Conservation (phyloP, 1,284 basidiomycete species). For the Thelephora terrestris region DNA sequence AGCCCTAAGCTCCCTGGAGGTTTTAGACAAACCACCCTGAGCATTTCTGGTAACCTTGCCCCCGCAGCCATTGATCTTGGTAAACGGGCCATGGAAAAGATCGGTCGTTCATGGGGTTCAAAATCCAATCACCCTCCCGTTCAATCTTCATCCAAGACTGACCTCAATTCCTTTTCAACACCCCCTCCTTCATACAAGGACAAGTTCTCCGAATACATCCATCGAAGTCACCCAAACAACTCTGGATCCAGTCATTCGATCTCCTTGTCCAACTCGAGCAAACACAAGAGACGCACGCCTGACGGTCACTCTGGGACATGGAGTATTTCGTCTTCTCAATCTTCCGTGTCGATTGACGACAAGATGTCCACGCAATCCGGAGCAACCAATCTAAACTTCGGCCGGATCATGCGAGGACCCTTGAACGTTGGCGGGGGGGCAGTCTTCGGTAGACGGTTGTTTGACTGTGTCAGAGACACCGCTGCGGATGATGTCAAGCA, state of each 20-base stretch:
- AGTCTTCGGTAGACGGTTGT: slow-evolving; percentile 57
- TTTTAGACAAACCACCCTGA: slow-evolving; percentile 56
- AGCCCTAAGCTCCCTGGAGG: slow-evolving; percentile 12
- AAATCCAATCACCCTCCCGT: slow-evolving; percentile 29
- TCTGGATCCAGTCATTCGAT: slow-evolving; percentile 16
- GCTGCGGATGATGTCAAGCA: slow-evolving; percentile 28
- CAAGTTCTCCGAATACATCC: neutral
- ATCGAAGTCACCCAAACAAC: slow-evolving; percentile 11
- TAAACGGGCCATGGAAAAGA: slow-evolving; percentile 64
- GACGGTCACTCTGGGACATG: slow-evolving; percentile 49
- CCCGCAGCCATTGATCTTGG: slow-evolving; percentile 45
- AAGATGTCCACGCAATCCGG: slow-evolving; percentile 29
- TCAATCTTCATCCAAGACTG: slow-evolving; percentile 23
- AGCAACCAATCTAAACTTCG: slow-evolving; percentile 33
- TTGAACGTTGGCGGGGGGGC: slow-evolving; percentile 32
- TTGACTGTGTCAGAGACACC: slow-evolving; percentile 50
- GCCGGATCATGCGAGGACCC: slow-evolving; percentile 44
- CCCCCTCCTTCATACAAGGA: slow-evolving; percentile 1
- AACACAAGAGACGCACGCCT: slow-evolving; percentile 40
- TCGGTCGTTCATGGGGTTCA: slow-evolving; percentile 53
- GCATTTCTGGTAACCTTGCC: slow-evolving; percentile 53
- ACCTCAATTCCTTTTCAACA: slow-evolving; percentile 7
- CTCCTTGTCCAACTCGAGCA: slow-evolving; percentile 16
- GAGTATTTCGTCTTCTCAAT: slow-evolving; percentile 42
- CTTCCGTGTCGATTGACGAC: slow-evolving; percentile 43